These are phyloP conservation scores for Pyrenochaeta sp. DNA, from an alignment of 2,329 filamentous ascomycete genomes.

Conservation along the genomic window DNA sequence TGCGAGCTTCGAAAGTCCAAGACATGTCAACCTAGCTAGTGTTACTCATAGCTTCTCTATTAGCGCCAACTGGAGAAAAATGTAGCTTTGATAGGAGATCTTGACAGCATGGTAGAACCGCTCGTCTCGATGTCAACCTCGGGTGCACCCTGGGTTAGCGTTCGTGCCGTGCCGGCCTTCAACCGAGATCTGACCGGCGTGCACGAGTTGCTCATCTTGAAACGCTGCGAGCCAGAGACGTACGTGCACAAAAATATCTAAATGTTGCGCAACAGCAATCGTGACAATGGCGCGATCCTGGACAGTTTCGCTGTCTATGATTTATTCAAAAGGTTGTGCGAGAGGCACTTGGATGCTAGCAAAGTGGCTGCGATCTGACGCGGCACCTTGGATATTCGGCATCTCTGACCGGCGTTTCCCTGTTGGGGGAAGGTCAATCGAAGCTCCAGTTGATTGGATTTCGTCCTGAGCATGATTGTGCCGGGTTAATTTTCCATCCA, in stretches of 20 bases:
- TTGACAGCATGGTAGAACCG: neutral
- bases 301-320: too few species aligned
- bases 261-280: slow-evolving; percentile 9
- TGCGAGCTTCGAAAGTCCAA: neutral
- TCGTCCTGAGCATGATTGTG: neutral
- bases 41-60: neutral
- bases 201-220: slow-evolving; percentile 25
- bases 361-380: neutral
- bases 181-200: slow-evolving; percentile 33
- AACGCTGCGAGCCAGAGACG: slow-evolving; percentile 19
- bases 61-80: neutral
- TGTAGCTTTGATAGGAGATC: neutral
- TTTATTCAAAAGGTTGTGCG: too few species aligned
- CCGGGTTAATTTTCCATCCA: neutral
- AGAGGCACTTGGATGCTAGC: too few species aligned
- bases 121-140: slow-evolving; percentile 19
- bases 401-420: neutral
- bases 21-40: neutral
- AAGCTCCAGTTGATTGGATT: neutral
- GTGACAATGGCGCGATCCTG: neutral
- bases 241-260: slow-evolving; percentile 2
- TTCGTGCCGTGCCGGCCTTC: slow-evolving; percentile 33
- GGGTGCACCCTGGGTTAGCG: slow-evolving; percentile 30
- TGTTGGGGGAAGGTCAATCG: neutral
- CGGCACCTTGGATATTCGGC: neutral